These are phyloP conservation scores for Lentithecium fluviatile DNA, from an alignment of 495 filamentous ascomycete species.

Conservation along the genomic window DNA sequence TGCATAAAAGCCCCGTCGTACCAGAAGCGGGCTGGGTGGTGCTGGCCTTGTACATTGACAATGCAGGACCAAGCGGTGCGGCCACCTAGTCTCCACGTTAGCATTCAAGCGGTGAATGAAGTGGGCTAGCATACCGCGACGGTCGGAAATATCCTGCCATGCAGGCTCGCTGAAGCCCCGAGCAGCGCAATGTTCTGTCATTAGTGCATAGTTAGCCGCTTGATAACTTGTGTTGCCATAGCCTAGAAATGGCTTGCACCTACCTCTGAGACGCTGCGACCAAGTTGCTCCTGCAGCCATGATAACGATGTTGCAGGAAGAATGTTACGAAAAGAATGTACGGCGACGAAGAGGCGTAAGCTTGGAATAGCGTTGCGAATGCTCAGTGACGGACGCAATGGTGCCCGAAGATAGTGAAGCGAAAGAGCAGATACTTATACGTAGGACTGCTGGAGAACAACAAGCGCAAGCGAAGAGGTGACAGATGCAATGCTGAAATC, in stretches of 20 bases:
- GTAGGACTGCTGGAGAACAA: not conserved
- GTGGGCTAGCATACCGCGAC: slow-evolving; percentile 25
- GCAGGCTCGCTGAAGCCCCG: slow-evolving; percentile 6
- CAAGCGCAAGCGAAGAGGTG: too few relatives aligned
- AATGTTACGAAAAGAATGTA: not conserved
- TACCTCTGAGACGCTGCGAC: slow-evolving; percentile 21
- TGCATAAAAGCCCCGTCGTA: slow-evolving; percentile 26
- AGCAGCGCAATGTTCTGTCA: slow-evolving; percentile 24
- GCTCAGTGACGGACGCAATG: not conserved
- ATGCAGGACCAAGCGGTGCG: slow-evolving; percentile 36
- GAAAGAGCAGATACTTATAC: slow-evolving; percentile 13
- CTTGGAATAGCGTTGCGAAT: not conserved
- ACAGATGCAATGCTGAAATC: too few relatives aligned
- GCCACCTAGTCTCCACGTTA: slow-evolving; percentile 26
- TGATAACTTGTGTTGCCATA: not conserved
- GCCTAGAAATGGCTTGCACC: slow-evolving; percentile 1
- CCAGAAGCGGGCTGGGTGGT: slow-evolving; percentile 29
- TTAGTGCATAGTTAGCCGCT: not conserved
- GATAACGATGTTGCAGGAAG: slow-evolving; percentile 9
- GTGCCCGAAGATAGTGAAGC: not conserved
- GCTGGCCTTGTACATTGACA: slow-evolving; percentile 15
- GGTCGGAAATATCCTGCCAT: slow-evolving; percentile 35
- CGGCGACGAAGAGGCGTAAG: not conserved
- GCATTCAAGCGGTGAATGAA: not conserved
- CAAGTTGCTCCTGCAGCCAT: slow-evolving; percentile 14